Evolutionary conservation across 441 rosid species (phyloP), one percentile per base, ranked within the genome.

Genomic region (Brassica hybrid): DNA sequence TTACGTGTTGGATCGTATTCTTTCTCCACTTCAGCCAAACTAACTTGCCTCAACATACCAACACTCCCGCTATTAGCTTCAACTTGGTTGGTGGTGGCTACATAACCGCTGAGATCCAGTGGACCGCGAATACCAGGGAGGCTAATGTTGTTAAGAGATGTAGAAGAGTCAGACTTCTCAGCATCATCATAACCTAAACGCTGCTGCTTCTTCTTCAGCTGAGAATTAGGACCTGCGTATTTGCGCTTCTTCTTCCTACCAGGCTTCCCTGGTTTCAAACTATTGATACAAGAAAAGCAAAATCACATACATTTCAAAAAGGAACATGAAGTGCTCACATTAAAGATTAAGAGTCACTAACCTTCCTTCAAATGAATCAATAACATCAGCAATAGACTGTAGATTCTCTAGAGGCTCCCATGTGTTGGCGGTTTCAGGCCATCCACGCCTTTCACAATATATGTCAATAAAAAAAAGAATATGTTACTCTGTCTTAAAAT

Each of bases 401-500:
- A 96, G 91, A 83, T 96, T 96, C 91, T 91, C 97, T 34, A 91
- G 59, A 17, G 99, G 99, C 85, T 96, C 99, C 99, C 99, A 96
- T 17, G 99, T 96, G 80, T 96, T 96, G 3, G 96, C 86, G 2
- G 96, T 86, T 76, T 94, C 98, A 0, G 98, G 97, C 99, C 99
- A 96, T 32, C 96, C 98, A 12, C 97, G 97, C 99, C 99, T 96
- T 86, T 56, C 76, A 61, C 56, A 81, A 27, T 27, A 27, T 27
- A 27, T 27, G 32, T 27, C 32, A 27, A 27, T 27, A 27, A 27
- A 27, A 27, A 27, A 27, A 27, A 0, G 32, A 4, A 27, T 4
- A 45, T 45, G 32, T 48, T 69, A 71, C 17, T 2, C 34, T 8
- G 7, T 57, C 63, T 48, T 58, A 36, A 32, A 63, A 52, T 10